Evolutionary conservation across 169 alveolate genomes (phyloP).

Genomic region (Eimeria tenella): DNA sequence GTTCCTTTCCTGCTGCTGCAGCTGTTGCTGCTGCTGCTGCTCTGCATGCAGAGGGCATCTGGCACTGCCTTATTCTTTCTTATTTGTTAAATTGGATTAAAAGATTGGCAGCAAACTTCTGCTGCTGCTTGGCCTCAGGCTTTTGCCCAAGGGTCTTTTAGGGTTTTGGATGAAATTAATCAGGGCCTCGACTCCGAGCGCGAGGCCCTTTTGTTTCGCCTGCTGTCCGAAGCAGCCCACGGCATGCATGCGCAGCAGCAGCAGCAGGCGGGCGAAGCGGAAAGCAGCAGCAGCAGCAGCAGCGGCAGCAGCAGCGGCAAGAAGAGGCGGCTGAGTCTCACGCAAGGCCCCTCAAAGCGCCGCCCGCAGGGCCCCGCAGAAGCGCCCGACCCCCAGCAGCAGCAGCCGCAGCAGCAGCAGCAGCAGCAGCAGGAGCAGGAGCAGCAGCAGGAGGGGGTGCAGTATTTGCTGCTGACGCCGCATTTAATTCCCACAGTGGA

Average conservation of each 20-base stretch:
- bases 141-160: slow-evolving; percentile 35
- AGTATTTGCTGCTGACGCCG: slow-evolving; percentile 55
- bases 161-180: slow-evolving; percentile 62
- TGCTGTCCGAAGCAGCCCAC: slow-evolving; percentile 45
- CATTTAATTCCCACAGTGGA: slow-evolving; percentile 18
- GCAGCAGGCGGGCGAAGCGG: not conserved
- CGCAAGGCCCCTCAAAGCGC: not conserved
- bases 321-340: not conserved
- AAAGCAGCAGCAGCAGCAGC: not conserved
- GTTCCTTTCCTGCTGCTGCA: no score
- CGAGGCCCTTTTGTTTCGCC: slow-evolving; percentile 8
- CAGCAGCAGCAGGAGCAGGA: not conserved
- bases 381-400: not conserved
- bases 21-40: no score
- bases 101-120: not conserved
- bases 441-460: slow-evolving; percentile 26
- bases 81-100: no score
- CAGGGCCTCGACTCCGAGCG: slow-evolving; percentile 64
- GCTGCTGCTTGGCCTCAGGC: slow-evolving; percentile 47
- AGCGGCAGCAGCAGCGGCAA: slow-evolving; percentile 11
- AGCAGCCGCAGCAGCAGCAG: not conserved
- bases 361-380: not conserved
- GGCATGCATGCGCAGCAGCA: slow-evolving; percentile 10
- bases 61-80: no score
- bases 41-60: no score